Conservation (phyloP, 495 filamentous ascomycete species). For the Penicillium bialowiezense region DNA sequence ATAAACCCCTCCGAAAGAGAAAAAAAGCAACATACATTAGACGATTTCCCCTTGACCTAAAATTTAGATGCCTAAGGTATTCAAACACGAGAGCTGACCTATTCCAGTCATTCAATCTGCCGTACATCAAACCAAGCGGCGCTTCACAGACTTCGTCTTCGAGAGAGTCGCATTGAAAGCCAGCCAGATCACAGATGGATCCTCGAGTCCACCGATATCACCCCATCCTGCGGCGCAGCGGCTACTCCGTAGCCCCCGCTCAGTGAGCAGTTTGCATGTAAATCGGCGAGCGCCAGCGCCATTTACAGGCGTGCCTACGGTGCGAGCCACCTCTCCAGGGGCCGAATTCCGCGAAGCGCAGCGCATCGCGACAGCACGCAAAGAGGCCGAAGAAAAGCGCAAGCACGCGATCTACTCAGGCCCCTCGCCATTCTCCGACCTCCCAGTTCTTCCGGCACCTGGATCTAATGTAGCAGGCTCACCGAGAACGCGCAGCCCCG, state of each 20-base stretch:
- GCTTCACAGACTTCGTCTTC: slow-evolving; percentile 50
- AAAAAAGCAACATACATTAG: neutral
- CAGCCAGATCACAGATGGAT: slow-evolving; percentile 14
- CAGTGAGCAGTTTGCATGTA: slow-evolving; percentile 39
- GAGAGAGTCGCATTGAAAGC: slow-evolving; percentile 35
- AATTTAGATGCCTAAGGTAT: no score
- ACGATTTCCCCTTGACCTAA: neutral
- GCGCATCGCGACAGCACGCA: slow-evolving; percentile 27
- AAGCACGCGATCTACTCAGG: slow-evolving; percentile 25
- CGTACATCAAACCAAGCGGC: slow-evolving; percentile 45
- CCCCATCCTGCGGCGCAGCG: slow-evolving; percentile 21
- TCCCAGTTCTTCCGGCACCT: neutral
- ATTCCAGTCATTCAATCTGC: slow-evolving; percentile 45
- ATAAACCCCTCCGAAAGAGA: slow-evolving; percentile 12
- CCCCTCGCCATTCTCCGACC: slow-evolving; percentile 3
- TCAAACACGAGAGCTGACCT: slow-evolving; percentile 11
- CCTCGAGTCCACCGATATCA: slow-evolving; percentile 15
- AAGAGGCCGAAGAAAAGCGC: slow-evolving; percentile 31
- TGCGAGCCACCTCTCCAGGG: slow-evolving; percentile 45
- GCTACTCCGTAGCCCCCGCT: slow-evolving; percentile 35
- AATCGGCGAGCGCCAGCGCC: slow-evolving; percentile 12
- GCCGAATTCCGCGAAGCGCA: slow-evolving; percentile 43
- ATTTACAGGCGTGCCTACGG: slow-evolving; percentile 31
- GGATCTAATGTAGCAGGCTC: neutral
- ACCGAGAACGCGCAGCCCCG: neutral